phyloP scores from a whole-genome alignment of 1,284 basidiomycete genomes.

The Cronartium quercuum region DNA sequence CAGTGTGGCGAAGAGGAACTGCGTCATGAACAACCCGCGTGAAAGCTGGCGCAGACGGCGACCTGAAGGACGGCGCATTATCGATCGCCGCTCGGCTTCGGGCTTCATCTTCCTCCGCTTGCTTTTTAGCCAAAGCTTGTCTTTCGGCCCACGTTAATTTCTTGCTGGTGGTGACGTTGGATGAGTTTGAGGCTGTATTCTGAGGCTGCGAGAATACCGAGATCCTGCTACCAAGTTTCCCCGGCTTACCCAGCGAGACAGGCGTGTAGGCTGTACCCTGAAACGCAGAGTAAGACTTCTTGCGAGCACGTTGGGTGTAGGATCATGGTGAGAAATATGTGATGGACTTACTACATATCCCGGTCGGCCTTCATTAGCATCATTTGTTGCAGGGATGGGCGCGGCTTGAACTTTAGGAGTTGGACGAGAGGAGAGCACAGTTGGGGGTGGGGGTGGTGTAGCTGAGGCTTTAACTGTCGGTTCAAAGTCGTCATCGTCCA shows the following conservation, averaged over 20 bases:
- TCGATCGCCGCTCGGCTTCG: conserved; percentile 58
- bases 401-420: conserved; percentile 45
- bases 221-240: conserved; percentile 78
- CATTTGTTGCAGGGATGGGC: conserved; percentile 51
- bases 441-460: conserved; percentile 7
- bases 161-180: conserved; percentile 46
- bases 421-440: conserved; percentile 16
- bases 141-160: conserved; percentile 86
- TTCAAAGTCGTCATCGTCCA: conserved; percentile 8
- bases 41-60: conserved; percentile 49
- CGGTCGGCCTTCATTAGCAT: conserved; percentile 42
- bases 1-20: conserved; percentile 53
- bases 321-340: neutral
- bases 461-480: conserved; percentile 36
- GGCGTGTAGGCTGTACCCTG: conserved; percentile 77
- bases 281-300: conserved; percentile 3
- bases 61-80: conserved; percentile 28
- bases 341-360: conserved; percentile 42
- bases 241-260: conserved; percentile 72
- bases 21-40: conserved; percentile 50
- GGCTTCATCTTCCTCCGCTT: conserved; percentile 70
- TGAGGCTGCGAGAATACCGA: conserved; percentile 25
- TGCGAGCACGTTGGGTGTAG: neutral
- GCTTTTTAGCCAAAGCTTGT: conserved; percentile 76
- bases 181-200: conserved; percentile 44